Conservation (phyloP, 129 eudicot genomes). For the Saposhnikovia divaricata region DNA sequence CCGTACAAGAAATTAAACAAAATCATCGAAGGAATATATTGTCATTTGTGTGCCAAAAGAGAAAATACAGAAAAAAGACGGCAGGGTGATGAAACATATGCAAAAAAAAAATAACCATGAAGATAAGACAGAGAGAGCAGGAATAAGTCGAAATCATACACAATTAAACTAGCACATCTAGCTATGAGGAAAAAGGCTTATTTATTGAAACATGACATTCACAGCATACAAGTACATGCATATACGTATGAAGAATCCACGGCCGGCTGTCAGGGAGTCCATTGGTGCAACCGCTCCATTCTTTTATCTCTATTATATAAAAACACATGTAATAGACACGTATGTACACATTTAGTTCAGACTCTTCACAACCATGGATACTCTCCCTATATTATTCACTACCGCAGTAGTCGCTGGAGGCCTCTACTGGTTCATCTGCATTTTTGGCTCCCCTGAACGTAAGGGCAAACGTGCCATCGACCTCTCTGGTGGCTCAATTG, state of each 20-base stretch:
- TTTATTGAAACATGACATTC: not conserved
- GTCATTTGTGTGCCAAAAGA: not conserved
- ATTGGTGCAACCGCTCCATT: not conserved
- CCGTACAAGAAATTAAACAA: not conserved
- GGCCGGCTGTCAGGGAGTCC: not conserved
- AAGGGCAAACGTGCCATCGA: slow-evolving; percentile 83
- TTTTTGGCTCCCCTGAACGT: slow-evolving; percentile 84
- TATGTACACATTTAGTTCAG: too few relatives aligned
- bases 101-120: not conserved
- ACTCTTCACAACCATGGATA: slow-evolving; percentile 36
- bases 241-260: not conserved
- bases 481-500: slow-evolving; percentile 88
- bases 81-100: not conserved
- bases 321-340: too few relatives aligned
- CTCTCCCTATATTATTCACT: slow-evolving; percentile 60
- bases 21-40: not conserved
- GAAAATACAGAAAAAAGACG: not conserved
- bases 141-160: not conserved
- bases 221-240: not conserved
- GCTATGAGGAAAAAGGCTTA: not conserved
- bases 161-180: not conserved
- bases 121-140: not conserved
- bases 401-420: slow-evolving; percentile 59
- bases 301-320: not conserved
- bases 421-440: slow-evolving; percentile 88